phyloP scores from a whole-genome alignment of 176 grass and related monocot genomes.

The Tuctoria greenei region DNA sequence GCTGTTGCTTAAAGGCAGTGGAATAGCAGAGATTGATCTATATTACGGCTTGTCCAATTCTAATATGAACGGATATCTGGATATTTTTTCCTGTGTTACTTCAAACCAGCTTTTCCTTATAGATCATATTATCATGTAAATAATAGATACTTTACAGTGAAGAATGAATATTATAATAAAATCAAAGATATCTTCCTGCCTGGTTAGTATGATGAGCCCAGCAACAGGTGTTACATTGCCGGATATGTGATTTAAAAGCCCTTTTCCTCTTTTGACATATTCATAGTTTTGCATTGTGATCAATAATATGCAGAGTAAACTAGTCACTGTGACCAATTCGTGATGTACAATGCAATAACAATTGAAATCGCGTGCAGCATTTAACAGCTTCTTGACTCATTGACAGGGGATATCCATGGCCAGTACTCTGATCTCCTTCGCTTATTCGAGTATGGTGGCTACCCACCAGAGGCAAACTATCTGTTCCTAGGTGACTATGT shows the following conservation, averaged over 20 bases:
- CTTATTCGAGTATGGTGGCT: slow-evolving; percentile 74
- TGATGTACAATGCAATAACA: neutral
- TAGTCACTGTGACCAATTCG: slow-evolving; percentile 10
- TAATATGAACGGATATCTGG: neutral
- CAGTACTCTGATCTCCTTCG: slow-evolving; percentile 78
- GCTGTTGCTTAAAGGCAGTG: neutral
- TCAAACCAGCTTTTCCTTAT: neutral
- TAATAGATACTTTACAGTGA: neutral
- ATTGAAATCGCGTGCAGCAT: neutral
- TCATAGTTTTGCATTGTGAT: neutral
- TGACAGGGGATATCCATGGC: slow-evolving; percentile 70
- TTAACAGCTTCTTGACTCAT: slow-evolving; percentile 11
- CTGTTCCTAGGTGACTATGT: slow-evolving; percentile 73
- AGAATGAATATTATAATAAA: neutral
- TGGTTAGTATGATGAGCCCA: slow-evolving; percentile 14
- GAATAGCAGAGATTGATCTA: neutral
- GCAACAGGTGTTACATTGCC: neutral
- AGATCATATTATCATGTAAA: neutral
- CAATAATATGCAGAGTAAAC: slow-evolving; percentile 14
- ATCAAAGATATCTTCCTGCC: neutral
- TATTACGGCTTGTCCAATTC: neutral
- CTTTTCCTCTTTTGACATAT: neutral
- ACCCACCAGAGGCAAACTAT: slow-evolving; percentile 64
- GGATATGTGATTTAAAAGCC: neutral
- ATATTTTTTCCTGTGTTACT: slow-evolving; percentile 1